phyloP scores from a whole-genome alignment of 352 stramenopile species.

The Phytophthora pluvialis region DNA sequence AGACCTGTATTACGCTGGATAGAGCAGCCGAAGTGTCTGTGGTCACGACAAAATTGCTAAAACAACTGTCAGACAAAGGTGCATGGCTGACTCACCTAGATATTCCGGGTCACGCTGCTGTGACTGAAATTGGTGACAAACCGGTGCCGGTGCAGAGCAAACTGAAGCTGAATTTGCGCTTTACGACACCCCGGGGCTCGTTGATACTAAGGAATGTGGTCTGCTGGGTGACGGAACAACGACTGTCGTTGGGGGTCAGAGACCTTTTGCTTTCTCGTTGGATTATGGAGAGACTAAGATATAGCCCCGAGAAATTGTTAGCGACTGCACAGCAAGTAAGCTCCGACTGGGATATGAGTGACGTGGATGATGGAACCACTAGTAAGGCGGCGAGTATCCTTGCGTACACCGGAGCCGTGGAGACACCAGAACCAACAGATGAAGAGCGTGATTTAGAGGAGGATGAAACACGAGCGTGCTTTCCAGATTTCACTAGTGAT shows the following conservation, averaged over 20 bases:
- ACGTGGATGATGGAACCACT: neutral
- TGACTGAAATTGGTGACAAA: constrained; percentile 14
- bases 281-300: constrained; percentile 11
- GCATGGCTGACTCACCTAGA: constrained; percentile 1
- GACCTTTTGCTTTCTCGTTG: constrained; percentile 13
- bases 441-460: constrained; percentile 7
- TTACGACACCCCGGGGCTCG: constrained; percentile 13
- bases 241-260: neutral
- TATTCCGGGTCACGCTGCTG: neutral
- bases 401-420: neutral
- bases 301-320: constrained; percentile 5
- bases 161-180: constrained; percentile 19
- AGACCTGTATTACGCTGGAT: constrained; percentile 7
- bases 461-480: constrained; percentile 14
- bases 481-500: neutral
- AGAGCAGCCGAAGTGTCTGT: constrained; percentile 16
- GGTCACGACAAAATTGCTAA: constrained; percentile 20
- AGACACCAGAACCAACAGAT: neutral
- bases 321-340: constrained; percentile 8
- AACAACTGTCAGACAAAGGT: neutral
- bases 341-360: constrained; percentile 14
- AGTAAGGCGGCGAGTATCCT: neutral
- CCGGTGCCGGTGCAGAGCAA: constrained; percentile 10
- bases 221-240: constrained; percentile 7
- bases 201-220: constrained; percentile 8